Evolutionary conservation across 83 land plant species (phyloP).

Genomic region (Isoetes engelmannii): DNA sequence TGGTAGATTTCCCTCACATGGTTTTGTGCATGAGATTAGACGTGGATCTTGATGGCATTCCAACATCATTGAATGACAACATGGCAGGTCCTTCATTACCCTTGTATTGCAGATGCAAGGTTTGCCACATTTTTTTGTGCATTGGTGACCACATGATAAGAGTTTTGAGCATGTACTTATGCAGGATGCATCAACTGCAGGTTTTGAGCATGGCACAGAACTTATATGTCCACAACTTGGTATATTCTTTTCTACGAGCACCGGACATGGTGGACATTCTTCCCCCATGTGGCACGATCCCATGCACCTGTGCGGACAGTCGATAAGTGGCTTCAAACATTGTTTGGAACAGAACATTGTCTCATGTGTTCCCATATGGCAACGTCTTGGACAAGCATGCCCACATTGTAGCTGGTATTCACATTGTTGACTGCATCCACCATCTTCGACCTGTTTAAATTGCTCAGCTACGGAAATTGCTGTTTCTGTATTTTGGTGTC

Average conservation of each 20-base stretch:
- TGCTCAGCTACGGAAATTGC: constrained; percentile 2
- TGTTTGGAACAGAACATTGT: constrained; percentile 20
- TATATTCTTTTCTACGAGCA: constrained; percentile 3
- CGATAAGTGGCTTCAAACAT: neutral
- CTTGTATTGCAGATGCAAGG: constrained; percentile 1
- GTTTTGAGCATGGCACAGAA: constrained; percentile 5
- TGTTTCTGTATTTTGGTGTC: constrained; percentile 20
- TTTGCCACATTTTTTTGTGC: constrained; percentile 13
- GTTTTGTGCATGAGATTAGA: constrained; percentile 7
- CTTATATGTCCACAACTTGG: constrained; percentile 22
- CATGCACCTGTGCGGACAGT: constrained; percentile 15
- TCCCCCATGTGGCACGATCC: constrained; percentile 4
- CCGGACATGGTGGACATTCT: constrained; percentile 20
- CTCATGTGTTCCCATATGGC: constrained; percentile 22
- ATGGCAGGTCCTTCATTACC: constrained; percentile 19
- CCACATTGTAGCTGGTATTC: constrained; percentile 25
- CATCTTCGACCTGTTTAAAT: constrained; percentile 13
- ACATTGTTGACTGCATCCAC: constrained; percentile 20
- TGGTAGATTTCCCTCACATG: constrained; percentile 14
- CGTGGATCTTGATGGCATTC: constrained; percentile 14
- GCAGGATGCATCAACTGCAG: constrained; percentile 4
- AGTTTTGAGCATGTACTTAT: neutral
- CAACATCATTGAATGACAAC: constrained; percentile 14
- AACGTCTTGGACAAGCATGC: constrained; percentile 26
- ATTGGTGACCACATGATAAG: constrained; percentile 13